Conservation (phyloP, 108 stramenopile genomes). For the Hondaea fermentalgiana region DNA sequence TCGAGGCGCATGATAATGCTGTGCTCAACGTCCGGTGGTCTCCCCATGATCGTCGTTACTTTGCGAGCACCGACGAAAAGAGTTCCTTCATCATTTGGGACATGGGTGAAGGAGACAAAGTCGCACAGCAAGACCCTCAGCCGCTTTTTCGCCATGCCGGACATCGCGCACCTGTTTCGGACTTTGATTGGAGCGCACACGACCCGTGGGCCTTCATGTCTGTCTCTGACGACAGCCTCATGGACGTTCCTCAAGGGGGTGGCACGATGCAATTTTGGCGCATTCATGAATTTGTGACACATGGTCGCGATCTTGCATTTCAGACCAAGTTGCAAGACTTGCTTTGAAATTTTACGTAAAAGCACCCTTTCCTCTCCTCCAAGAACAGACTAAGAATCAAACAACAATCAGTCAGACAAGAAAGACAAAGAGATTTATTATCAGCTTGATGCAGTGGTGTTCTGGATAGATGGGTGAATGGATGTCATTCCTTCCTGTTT, state of each 20-base stretch:
- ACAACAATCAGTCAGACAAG: neutral
- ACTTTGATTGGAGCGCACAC: neutral
- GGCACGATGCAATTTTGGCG: conserved; percentile 9
- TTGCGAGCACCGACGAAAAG: neutral
- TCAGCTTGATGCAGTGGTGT: too few species aligned
- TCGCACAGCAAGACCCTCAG: neutral
- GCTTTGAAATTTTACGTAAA: too few species aligned
- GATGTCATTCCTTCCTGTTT: too few species aligned
- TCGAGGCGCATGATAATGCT: neutral
- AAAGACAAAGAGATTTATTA: too few species aligned
- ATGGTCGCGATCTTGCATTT: neutral
- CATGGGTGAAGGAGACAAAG: neutral
- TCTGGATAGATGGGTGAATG: too few species aligned
- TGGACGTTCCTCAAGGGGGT: neutral
- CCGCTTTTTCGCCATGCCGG: neutral
- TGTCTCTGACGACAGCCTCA: neutral
- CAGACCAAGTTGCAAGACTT: neutral
- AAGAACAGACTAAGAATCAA: too few species aligned
- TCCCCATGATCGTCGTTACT: neutral
- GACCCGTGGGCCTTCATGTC: neutral
- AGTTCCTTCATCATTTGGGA: neutral
- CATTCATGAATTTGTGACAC: neutral
- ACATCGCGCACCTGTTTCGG: neutral
- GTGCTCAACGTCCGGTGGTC: neutral
- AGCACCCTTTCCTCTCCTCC: too few species aligned